Evolutionary conservation across 2,329 filamentous ascomycete species (phyloP).

Genomic region (Microdochium bolleyi): DNA sequence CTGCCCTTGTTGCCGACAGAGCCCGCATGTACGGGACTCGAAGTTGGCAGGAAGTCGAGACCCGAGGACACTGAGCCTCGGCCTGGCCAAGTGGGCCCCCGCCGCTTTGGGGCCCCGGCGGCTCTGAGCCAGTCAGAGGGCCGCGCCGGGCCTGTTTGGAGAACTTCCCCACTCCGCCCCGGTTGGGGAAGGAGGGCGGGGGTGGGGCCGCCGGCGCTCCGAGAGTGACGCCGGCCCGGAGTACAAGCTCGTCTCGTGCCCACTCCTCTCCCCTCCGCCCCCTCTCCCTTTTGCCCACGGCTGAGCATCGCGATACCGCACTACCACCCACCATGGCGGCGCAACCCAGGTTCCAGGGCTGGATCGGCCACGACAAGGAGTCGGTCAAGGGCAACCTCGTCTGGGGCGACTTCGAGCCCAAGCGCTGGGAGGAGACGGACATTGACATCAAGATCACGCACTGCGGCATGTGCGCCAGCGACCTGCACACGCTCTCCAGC

Average conservation of each 20-base stretch:
- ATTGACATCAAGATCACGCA: slow-evolving; percentile 39
- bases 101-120: background rate
- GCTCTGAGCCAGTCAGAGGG: background rate
- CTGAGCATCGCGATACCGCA: too few relatives aligned
- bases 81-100: background rate
- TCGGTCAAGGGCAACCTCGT: slow-evolving; percentile 8
- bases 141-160: background rate
- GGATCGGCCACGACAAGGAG: slow-evolving; percentile 6
- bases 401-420: slow-evolving; percentile 28
- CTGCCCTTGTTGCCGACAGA: too few relatives aligned
- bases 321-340: background rate
- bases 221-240: background rate
- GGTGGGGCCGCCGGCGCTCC: background rate
- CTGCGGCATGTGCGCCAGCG: slow-evolving; percentile 37
- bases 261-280: background rate
- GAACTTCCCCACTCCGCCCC: background rate
- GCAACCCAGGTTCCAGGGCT: slow-evolving; percentile 7
- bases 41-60: background rate
- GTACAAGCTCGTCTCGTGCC: background rate
- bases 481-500: slow-evolving; percentile 33
- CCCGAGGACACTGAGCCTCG: background rate
- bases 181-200: background rate
- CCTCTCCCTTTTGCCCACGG: background rate
- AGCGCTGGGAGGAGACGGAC: slow-evolving; percentile 36
- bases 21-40: too few relatives aligned